Evolutionary conservation across 1,139 yeast genomes (phyloP).

Genomic region (Scheffersomyces lignicola): DNA sequence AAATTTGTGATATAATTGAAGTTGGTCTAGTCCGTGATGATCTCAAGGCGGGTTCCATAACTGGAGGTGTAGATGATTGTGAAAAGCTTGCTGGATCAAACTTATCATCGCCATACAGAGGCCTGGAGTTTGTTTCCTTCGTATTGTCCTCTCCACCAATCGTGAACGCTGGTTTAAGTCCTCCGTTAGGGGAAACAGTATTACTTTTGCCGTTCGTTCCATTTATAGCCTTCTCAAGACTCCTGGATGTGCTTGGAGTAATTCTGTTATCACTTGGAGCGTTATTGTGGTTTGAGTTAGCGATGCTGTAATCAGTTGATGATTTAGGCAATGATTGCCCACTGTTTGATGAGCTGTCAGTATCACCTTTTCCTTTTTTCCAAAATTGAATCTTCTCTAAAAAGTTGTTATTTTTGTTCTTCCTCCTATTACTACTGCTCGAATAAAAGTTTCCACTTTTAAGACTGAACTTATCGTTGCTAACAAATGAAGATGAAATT

Average conservation of each 20-base stretch:
- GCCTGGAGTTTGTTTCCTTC: constrained; percentile 2
- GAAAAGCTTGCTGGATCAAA: neutral
- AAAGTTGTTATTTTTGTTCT: constrained; percentile 19
- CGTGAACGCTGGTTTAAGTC: neutral
- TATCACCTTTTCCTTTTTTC: constrained; percentile 26
- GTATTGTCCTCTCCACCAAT: neutral
- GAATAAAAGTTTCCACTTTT: constrained; percentile 3
- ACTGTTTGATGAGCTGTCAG: constrained; percentile 6
- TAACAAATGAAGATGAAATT: constrained; percentile 11
- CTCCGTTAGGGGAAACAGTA: neutral
- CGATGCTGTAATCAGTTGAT: constrained; percentile 5
- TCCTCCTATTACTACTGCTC: constrained; percentile 10
- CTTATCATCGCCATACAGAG: constrained; percentile 2
- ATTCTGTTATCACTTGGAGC: constrained; percentile 10
- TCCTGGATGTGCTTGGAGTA: constrained; percentile 5
- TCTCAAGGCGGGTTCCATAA: constrained; percentile 6
- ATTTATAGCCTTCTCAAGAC: constrained; percentile 2
- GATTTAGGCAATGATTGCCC: constrained; percentile 1
- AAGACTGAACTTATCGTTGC: constrained; percentile 7
- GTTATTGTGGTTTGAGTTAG: constrained; percentile 9
- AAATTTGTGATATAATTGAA: constrained; percentile 65
- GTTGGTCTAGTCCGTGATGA: constrained; percentile 51
- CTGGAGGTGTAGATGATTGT: constrained; percentile 12
- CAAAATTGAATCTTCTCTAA: constrained; percentile 43
- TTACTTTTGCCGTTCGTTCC: neutral